Evolutionary conservation across 2,329 filamentous ascomycete species (phyloP), one percentile per base, ranked within the genome.

Genomic region (Dactylellina parvicollis): DNA sequence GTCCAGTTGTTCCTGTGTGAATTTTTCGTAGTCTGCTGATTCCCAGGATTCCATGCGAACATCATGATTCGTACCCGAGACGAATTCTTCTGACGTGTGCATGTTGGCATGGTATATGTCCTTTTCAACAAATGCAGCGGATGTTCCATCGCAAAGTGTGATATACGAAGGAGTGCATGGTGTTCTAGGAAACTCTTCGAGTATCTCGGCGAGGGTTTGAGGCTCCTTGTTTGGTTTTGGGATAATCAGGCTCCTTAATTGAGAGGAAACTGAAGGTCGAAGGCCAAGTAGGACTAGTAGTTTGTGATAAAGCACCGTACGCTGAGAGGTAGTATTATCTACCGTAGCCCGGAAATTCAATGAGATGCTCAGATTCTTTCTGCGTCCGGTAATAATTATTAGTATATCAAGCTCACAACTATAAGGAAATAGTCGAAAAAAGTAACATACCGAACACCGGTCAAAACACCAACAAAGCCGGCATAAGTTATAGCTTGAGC

Each of bases 1-100:
- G 14, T 50, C 5, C 1, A 10, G 9, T 47, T 32, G n/a, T 1
- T 42, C 24, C 22, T 61, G 5, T 1, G 69, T 22, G 20, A 66
- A 65, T 2, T 22, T 28, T n/a, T 66, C 46, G 7, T 64, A 64
- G 10, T 64, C 57, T 9, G 49, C 34, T 10, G 76, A 61, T 3
- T 77, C 76, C 50, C 42, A 59, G 1, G 50, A 22, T 46, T 73
- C 69, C 54, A 65, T 73, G 2, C 62, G 34, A 24, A 79, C 76
- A 67, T 88, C 86, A 77, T 86, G 84, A 76, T 89, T 89, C 0
- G 86, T 87, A 9, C 83, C 82, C 1, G 84, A 81, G 36, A 88
- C 83, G 76, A 89, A 88, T 1, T 82, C 80, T 0, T 78, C 78
- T 1, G 83, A 84, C 0, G 80, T 80, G n/a, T 82, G 80, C 4